Evolutionary conservation across 192 early-diverging fungal species (phyloP).

Genomic region (Entomortierella beljakovae): DNA sequence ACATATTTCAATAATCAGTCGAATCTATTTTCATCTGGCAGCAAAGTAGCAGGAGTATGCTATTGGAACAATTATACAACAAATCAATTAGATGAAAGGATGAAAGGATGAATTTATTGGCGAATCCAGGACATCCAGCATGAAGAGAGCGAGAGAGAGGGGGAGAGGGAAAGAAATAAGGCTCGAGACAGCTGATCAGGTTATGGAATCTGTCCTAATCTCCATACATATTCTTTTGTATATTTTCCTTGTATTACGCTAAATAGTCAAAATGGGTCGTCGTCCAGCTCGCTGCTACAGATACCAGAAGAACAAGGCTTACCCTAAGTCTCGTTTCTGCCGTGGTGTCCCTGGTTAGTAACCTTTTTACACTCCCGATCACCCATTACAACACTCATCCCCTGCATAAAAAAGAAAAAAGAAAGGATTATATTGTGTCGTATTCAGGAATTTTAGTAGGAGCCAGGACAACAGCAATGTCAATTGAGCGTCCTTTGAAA

Average conservation of each 20-base stretch:
- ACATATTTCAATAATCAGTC: no score
- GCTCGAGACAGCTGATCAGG: no score
- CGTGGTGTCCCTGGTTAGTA: conserved; percentile 94
- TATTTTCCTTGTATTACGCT: neutral
- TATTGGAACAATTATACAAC: no score
- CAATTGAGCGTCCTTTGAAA: no score
- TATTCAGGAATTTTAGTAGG: no score
- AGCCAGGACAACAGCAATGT: no score
- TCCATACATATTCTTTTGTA: neutral
- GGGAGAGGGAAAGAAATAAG: no score
- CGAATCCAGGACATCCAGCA: neutral
- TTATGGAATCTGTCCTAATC: conserved; percentile 9
- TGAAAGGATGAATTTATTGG: neutral
- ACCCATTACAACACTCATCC: neutral
- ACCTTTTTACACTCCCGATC: neutral
- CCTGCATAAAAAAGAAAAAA: no score
- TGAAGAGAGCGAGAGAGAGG: no score
- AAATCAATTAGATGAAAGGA: neutral
- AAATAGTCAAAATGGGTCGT: conserved; percentile 89
- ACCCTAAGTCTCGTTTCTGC: conserved; percentile 98
- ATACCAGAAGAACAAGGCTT: conserved; percentile 99
- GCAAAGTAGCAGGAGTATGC: no score
- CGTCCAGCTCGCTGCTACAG: conserved; percentile 99
- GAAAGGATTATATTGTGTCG: no score
- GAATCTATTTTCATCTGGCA: no score